phyloP scores from a whole-genome alignment of 2,329 filamentous ascomycete genomes.

The Coniochaeta sp. region DNA sequence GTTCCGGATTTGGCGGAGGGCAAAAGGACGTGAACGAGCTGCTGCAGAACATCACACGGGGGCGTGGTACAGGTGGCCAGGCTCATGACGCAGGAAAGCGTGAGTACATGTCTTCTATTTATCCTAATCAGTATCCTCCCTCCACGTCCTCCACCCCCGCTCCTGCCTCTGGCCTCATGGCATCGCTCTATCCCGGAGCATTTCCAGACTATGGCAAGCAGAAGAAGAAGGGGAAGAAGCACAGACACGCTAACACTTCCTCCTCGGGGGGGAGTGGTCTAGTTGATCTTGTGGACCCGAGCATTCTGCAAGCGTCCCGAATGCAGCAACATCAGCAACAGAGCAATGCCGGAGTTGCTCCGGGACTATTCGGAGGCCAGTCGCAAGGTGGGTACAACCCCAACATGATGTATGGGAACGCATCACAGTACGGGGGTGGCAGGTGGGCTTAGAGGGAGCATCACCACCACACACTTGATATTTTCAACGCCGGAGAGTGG shows the following conservation, averaged over 20 bases:
- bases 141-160: conserved; percentile 69
- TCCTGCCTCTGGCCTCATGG: conserved; percentile 73
- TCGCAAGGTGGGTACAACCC: conserved; percentile 92
- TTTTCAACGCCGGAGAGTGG: conserved; percentile 4
- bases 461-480: conserved; percentile 3
- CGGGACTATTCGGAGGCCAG: conserved; percentile 84
- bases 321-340: conserved; percentile 45
- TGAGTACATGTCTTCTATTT: conserved; percentile 96
- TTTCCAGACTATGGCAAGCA: conserved; percentile 94
- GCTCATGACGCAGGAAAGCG: conserved; percentile 86
- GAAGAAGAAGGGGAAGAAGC: conserved; percentile 99
- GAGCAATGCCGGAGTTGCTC: conserved; percentile 76
- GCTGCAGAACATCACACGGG: conserved; percentile 75
- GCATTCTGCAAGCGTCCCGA: conserved; percentile 96
- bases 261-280: conserved; percentile 98
- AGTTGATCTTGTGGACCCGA: conserved; percentile 99
- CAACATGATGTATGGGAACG: conserved; percentile 80
- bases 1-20: conserved; percentile 57
- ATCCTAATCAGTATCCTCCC: conserved; percentile 78
- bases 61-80: conserved; percentile 51
- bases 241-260: conserved; percentile 99
- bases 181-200: conserved; percentile 83
- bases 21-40: conserved; percentile 71
- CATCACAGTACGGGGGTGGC: conserved; percentile 48
- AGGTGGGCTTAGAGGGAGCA: conserved; percentile 2